These are phyloP conservation scores for Kuraishia ogatae DNA, from an alignment of 805 yeast species.

Conservation along the genomic window DNA sequence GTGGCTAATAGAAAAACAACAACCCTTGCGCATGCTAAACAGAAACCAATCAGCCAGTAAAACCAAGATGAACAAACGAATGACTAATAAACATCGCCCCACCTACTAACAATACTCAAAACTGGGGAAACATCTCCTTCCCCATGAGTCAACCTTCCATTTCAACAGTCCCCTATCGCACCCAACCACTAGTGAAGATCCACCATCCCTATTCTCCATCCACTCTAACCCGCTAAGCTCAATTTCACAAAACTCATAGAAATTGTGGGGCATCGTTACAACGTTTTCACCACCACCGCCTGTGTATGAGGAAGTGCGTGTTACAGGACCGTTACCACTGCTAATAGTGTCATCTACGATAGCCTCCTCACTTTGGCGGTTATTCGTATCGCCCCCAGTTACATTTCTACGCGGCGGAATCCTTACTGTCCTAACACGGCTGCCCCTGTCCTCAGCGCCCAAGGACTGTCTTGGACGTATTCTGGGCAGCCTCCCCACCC, in stretches of 20 bases:
- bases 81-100: too few species aligned
- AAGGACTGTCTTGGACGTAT: neutral
- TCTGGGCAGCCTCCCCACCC: neutral
- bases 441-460: neutral
- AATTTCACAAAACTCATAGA: slow-evolving; percentile 5
- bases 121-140: slow-evolving; percentile 53
- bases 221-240: slow-evolving; percentile 60
- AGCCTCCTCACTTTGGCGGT: neutral
- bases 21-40: neutral
- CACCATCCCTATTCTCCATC: slow-evolving; percentile 34
- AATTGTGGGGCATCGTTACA: neutral
- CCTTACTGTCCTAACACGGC: neutral
- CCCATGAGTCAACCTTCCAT: slow-evolving; percentile 64
- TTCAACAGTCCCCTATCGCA: slow-evolving; percentile 57
- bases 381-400: too few species aligned
- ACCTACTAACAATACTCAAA: slow-evolving; percentile 30
- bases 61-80: too few species aligned
- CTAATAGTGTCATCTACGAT: neutral
- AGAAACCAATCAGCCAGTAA: neutral
- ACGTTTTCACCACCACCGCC: neutral
- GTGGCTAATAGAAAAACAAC: too few species aligned
- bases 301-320: neutral
- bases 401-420: neutral
- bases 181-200: slow-evolving; percentile 50
- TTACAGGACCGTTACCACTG: neutral